phyloP scores from a whole-genome alignment of 1,284 basidiomycete species.

The Volvariella surrecta region DNA sequence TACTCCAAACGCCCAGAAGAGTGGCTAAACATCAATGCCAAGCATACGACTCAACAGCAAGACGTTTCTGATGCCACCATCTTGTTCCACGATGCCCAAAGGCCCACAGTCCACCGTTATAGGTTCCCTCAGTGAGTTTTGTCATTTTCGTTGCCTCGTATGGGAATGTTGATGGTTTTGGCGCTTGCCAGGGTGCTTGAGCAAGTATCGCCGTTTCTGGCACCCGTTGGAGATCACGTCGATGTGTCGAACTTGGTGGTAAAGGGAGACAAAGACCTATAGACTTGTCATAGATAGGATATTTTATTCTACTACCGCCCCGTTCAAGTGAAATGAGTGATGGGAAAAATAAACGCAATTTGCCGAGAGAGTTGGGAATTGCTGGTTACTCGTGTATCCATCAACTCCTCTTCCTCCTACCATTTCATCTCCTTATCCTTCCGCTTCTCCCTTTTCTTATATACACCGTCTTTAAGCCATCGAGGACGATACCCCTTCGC shows the following conservation, averaged over 20 bases:
- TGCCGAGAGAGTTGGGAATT: no score
- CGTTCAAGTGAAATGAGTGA: no score
- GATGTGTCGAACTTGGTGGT: slow-evolving; percentile 35
- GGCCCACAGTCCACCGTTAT: slow-evolving; percentile 47
- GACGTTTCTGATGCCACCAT: slow-evolving; percentile 34
- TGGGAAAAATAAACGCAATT: no score
- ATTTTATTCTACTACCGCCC: no score
- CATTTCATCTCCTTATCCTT: slow-evolving; percentile 10
- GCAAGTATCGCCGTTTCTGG: slow-evolving; percentile 39
- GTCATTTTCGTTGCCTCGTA: neutral
- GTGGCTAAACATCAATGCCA: slow-evolving; percentile 45
- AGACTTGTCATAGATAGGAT: slow-evolving; percentile 2
- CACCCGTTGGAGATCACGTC: slow-evolving; percentile 38
- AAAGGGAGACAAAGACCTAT: slow-evolving; percentile 28
- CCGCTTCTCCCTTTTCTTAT: slow-evolving; percentile 12
- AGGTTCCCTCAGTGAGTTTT: slow-evolving; percentile 61
- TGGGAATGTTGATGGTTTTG: slow-evolving; percentile 1
- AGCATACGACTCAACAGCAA: slow-evolving; percentile 44
- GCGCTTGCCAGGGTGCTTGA: slow-evolving; percentile 32
- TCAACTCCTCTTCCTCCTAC: slow-evolving; percentile 11
- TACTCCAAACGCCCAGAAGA: slow-evolving; percentile 39
- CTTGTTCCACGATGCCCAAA: slow-evolving; percentile 40
- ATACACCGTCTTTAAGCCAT: slow-evolving; percentile 6
- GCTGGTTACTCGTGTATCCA: slow-evolving; percentile 10
- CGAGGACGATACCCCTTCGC: slow-evolving; percentile 1